Evolutionary conservation across 129 eudicot species (phyloP).

Genomic region (Deinandra increscens): DNA sequence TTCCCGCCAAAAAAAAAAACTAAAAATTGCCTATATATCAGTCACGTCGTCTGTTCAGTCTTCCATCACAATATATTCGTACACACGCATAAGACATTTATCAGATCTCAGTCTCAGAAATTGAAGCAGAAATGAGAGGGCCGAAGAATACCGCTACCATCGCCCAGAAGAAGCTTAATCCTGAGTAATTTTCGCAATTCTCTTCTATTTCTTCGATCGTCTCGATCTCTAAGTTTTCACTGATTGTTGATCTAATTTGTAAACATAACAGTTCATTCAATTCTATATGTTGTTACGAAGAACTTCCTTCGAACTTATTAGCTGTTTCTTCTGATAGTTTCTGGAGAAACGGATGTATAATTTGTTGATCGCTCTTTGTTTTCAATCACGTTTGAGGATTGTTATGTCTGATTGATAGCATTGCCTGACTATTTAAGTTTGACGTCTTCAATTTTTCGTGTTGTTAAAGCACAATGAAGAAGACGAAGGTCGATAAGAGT

Average conservation of each 20-base stretch:
- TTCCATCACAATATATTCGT: constrained; percentile 7
- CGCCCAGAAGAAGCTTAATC: constrained; percentile 35
- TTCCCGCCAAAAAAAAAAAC: constrained; percentile 24
- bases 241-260: constrained; percentile 16
- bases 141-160: constrained; percentile 28
- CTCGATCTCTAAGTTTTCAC: constrained; percentile 4
- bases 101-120: constrained; percentile 21
- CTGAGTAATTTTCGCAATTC: constrained; percentile 23
- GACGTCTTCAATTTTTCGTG: constrained; percentile 3
- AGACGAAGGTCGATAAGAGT: constrained; percentile 34
- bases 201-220: not conserved
- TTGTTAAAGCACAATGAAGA: constrained; percentile 38
- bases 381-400: not conserved
- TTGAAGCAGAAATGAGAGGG: constrained; percentile 34
- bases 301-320: not conserved
- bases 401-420: not conserved
- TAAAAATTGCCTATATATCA: not conserved
- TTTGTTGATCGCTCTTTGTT: not conserved
- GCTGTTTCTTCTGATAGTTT: not conserved
- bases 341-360: not conserved
- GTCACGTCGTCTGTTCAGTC: not conserved
- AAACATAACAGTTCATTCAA: not conserved
- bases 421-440: not conserved
- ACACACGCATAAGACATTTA: not conserved
- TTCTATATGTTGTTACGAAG: constrained; percentile 11